These are phyloP conservation scores for Vararia minispora DNA, from an alignment of 768 basidiomycete species.

Conservation along the genomic window DNA sequence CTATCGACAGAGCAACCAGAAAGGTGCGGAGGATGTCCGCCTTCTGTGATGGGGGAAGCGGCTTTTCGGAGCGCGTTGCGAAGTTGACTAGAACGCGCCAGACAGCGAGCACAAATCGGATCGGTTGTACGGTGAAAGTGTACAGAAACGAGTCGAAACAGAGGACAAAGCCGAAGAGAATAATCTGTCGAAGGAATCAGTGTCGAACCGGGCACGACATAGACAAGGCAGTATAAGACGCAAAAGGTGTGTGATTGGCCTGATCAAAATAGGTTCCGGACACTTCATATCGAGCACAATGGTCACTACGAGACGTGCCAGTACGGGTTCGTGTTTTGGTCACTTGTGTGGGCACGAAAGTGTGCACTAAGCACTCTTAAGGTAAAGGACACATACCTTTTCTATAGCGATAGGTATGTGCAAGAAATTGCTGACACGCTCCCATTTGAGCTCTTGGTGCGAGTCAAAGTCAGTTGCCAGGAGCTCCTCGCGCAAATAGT, in stretches of 20 bases:
- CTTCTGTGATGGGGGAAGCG: slow-evolving; percentile 80
- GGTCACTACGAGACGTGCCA: too few species aligned
- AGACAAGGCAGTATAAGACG: too few species aligned
- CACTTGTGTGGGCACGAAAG: too few species aligned
- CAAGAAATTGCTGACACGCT: slow-evolving; percentile 92
- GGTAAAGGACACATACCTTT: slow-evolving; percentile 45
- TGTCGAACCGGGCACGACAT: too few species aligned
- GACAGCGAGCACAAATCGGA: slow-evolving; percentile 64
- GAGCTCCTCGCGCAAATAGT: slow-evolving; percentile 81
- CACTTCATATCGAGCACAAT: too few species aligned
- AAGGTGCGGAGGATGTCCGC: slow-evolving; percentile 82
- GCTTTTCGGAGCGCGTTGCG: slow-evolving; percentile 32
- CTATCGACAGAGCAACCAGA: slow-evolving; percentile 62
- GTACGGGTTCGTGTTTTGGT: too few species aligned
- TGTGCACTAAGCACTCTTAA: too few species aligned
- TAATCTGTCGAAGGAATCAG: slow-evolving; percentile 43
- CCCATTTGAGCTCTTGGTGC: slow-evolving; percentile 91
- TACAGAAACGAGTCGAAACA: slow-evolving; percentile 97
- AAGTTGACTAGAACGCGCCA: slow-evolving; percentile 42
- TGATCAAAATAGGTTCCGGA: neutral
- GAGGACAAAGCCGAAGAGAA: slow-evolving; percentile 83
- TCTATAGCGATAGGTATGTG: slow-evolving; percentile 88
- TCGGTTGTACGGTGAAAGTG: slow-evolving; percentile 94
- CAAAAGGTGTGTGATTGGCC: neutral
- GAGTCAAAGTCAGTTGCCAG: slow-evolving; percentile 91